Evolutionary conservation across 108 stramenopile species (phyloP).

Genomic region (Cylindrotheca closterium): DNA sequence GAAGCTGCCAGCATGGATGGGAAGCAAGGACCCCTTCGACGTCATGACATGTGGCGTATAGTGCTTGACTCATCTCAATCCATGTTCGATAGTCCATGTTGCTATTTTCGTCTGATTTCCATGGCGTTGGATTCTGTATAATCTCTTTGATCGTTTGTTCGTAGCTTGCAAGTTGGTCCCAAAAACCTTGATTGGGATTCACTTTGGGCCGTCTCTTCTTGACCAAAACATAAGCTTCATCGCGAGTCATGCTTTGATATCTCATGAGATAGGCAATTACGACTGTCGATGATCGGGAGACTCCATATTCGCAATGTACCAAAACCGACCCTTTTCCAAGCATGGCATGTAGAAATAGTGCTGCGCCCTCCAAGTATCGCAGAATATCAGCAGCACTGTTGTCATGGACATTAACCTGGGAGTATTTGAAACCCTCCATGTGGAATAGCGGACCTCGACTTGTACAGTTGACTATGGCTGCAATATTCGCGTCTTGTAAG

Average conservation of each 20-base stretch:
- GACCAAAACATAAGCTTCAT: conserved; percentile 21
- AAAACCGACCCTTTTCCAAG: conserved; percentile 16
- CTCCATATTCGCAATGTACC: conserved; percentile 41
- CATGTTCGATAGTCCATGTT: background rate
- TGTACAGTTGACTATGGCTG: conserved; percentile 41
- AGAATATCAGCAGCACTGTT: conserved; percentile 24
- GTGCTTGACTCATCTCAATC: background rate
- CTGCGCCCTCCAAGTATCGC: conserved; percentile 24
- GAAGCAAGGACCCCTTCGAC: background rate
- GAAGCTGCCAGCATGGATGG: background rate
- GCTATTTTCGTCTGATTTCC: conserved; percentile 1
- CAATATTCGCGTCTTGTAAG: conserved; percentile 13
- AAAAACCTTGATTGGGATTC: conserved; percentile 39
- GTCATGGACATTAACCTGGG: conserved; percentile 30
- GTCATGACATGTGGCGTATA: background rate
- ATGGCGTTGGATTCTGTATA: background rate
- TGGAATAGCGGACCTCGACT: conserved; percentile 15
- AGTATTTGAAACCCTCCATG: conserved; percentile 14
- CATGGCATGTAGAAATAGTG: conserved; percentile 27
- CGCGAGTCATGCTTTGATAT: conserved; percentile 19
- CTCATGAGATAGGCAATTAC: conserved; percentile 40
- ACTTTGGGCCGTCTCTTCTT: conserved; percentile 27
- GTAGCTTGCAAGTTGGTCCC: conserved; percentile 27
- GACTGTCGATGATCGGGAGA: conserved; percentile 31
- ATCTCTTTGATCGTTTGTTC: background rate